Base-by-base conservation (phyloP, 108 stramenopile genomes). In the Cylindrotheca fusiformis region DNA sequence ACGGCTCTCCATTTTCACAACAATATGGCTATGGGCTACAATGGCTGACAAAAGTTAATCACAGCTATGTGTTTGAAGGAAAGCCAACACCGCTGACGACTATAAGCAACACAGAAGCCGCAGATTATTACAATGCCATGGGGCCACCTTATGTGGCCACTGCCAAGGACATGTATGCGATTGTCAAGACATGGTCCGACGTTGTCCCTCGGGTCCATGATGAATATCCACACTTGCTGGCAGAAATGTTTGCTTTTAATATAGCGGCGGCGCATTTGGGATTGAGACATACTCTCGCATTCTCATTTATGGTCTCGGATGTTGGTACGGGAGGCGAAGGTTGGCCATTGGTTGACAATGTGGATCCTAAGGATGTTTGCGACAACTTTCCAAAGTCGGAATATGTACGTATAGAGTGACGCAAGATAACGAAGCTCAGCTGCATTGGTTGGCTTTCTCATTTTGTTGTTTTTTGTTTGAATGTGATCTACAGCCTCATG, bases 1-100 rank as follows among this genome's bases (percentile, higher is more conserved):
- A 94, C 47, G 97, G 97, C n/a, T 75, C 79, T 12, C 96, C 97
- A 0, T 92, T 93, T 71, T 88, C 88, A 22, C 92, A 93, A 36
- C 65, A 77, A 29, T 98, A 97, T 68, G 96, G 91, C 17, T 91
- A 96, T 52, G 93, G 93, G 5, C 69, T 85, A 19, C 77, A 81
- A 61, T 88, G 89, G 94, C 70, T 69, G 19, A 67, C 27, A 18
- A 71, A 78, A 26, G 76, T 85, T 1, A 79, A 80, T 88, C 64
- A 54, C 17, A 60, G 72, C 24, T 51, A 81, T 22, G 68, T 78
- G 14, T 80, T 81, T 32, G 32, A 66, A 0, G 67, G 70, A 47
- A 24, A 84, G 31, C 85, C 82, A 20, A 63, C 78, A 2, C 82
- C 67, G 41, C 80, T 70, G 65, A 77, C 52, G 65, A 81, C 10